Percentiles rank a stretch among this genome's conserved stretches.
Conservation (phyloP, 106 monocot genomes). For the Xerophyta viscosa region DNA sequence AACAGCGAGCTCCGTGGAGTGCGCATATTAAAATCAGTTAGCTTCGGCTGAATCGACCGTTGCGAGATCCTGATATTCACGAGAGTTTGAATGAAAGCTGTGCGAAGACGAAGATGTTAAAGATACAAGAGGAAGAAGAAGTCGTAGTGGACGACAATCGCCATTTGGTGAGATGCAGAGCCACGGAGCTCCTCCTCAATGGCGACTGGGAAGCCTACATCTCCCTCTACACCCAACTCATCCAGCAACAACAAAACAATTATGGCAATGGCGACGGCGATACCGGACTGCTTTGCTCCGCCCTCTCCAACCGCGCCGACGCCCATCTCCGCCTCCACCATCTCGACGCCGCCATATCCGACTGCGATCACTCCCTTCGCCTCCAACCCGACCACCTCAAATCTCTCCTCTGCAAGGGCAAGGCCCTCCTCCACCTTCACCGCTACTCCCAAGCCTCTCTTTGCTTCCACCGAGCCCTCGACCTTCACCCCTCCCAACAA, state of each 20-base stretch:
- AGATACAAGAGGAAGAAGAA: too few species aligned
- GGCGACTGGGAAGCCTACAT: conserved; percentile 69
- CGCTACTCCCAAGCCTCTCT: conserved; percentile 47
- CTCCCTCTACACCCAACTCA: conserved; percentile 68
- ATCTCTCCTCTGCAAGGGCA: conserved; percentile 59
- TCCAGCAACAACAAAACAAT: conserved; percentile 20
- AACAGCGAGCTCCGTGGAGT: too few species aligned
- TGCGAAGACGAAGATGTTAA: too few species aligned
- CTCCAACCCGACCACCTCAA: conserved; percentile 49
- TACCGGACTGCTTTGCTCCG: conserved; percentile 34
- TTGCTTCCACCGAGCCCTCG: conserved; percentile 37
- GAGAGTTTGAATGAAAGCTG: too few species aligned
- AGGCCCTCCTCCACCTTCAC: conserved; percentile 42
- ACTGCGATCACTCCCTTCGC: conserved; percentile 49
- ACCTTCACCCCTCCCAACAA: neutral
- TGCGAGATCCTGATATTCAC: too few species aligned
- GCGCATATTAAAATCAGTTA: too few species aligned
- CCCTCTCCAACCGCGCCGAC: conserved; percentile 71
- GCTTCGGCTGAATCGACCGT: too few species aligned
- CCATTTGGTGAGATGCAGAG: conserved; percentile 62
- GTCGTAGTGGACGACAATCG: too few species aligned
- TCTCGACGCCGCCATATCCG: conserved; percentile 35
- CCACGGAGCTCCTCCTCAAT: conserved; percentile 71
- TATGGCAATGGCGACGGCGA: conserved; percentile 14
- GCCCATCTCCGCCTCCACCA: conserved; percentile 33